Percentiles rank a stretch among this genome's conserved stretches.
Conservation (phyloP, 768 basidiomycete genomes). For the Russula emetica region DNA sequence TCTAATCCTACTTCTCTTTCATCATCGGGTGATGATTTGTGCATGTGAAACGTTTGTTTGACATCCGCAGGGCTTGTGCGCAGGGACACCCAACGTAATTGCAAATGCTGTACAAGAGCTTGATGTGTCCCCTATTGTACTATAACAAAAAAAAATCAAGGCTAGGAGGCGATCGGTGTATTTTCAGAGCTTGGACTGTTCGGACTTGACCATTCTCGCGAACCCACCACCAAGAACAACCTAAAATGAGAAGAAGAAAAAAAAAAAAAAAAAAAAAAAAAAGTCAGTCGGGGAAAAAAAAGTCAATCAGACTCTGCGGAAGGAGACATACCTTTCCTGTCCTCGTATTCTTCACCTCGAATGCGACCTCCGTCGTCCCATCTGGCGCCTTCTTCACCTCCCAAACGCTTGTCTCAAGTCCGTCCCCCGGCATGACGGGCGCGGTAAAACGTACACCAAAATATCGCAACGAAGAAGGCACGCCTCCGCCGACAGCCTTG, state of each 20-base stretch:
- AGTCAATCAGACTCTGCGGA: background rate
- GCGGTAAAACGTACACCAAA: slow-evolving; percentile 77
- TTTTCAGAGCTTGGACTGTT: slow-evolving; percentile 12
- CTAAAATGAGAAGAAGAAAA: background rate
- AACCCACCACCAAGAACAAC: slow-evolving; percentile 22
- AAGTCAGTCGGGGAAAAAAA: background rate
- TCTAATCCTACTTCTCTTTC: background rate
- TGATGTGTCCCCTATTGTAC: background rate
- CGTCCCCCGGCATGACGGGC: slow-evolving; percentile 80
- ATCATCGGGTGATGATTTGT: background rate
- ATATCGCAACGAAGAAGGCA: slow-evolving; percentile 57
- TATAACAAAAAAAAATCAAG: background rate
- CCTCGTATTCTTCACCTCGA: slow-evolving; percentile 38
- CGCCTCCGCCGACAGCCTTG: slow-evolving; percentile 53
- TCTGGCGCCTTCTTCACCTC: slow-evolving; percentile 53
- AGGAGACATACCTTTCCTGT: slow-evolving; percentile 37
- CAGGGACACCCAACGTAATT: background rate
- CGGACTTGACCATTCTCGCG: slow-evolving; percentile 12
- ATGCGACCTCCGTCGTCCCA: slow-evolving; percentile 39
- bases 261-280: background rate
- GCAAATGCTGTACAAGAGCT: too few relatives aligned
- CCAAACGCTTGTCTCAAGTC: slow-evolving; percentile 74
- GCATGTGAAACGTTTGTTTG: background rate
- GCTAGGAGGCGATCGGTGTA: background rate
- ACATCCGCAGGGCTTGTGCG: background rate